Conservation (phyloP, 1,284 basidiomycete species). For the Pisolithus thermaeus region DNA sequence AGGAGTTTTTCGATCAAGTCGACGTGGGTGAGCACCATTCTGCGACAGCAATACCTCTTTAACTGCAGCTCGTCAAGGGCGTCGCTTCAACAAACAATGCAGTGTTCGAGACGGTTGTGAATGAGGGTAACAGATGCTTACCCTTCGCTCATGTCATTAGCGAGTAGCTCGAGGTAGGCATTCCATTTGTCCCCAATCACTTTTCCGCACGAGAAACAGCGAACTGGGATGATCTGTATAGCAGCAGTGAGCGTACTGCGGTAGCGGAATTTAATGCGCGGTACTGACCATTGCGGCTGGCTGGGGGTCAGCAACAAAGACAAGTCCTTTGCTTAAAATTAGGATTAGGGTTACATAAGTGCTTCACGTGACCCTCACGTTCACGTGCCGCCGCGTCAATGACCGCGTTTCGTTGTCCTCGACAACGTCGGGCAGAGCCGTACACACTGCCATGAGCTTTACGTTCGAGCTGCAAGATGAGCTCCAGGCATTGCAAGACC, state of each 20-base stretch:
- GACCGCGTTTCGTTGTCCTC: conserved; percentile 5
- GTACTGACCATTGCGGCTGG: conserved; percentile 21
- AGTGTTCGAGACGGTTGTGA: neutral
- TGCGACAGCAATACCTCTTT: conserved; percentile 92
- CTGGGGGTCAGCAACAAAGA: neutral
- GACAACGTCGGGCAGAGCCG: neutral
- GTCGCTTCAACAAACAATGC: conserved; percentile 65
- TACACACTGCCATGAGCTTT: conserved; percentile 13
- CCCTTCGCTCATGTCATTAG: conserved; percentile 82
- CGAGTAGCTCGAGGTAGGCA: conserved; percentile 73
- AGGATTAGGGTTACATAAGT: conserved; percentile 9
- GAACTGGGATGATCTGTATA: conserved; percentile 79
- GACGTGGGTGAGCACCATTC: conserved; percentile 98
- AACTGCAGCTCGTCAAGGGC: conserved; percentile 89
- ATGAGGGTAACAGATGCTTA: conserved; percentile 33
- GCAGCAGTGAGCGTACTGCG: neutral
- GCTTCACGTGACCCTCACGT: neutral
- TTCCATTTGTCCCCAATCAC: conserved; percentile 94
- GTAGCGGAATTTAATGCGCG: neutral
- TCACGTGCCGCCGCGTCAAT: conserved; percentile 1
- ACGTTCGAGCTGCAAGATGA: conserved; percentile 47
- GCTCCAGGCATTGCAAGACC: conserved; percentile 41
- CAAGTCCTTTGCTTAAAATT: no score
- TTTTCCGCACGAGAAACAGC: conserved; percentile 91
- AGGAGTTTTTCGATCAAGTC: conserved; percentile 95